Conservation (phyloP, 208 protist genomes). For the Leishmania mexicana region DNA sequence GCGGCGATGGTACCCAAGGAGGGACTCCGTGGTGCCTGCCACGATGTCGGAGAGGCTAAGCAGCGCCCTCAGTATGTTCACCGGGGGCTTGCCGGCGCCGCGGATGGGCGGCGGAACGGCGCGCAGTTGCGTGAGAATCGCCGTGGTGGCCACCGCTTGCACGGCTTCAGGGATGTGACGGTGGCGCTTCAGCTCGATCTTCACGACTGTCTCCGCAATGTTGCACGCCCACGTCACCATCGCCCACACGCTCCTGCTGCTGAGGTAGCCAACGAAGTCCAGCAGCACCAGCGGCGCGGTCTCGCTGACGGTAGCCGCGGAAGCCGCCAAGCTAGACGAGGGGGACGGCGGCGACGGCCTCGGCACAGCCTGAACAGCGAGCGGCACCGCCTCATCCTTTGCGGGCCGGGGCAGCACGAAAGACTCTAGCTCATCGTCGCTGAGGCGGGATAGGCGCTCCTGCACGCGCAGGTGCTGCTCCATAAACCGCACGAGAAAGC, state of each 20-base stretch:
- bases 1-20: conserved; percentile 63
- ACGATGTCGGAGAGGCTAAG: conserved; percentile 62
- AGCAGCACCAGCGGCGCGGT: conserved; percentile 58
- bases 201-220: conserved; percentile 62
- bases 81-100: conserved; percentile 16
- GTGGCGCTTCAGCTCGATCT: conserved; percentile 47
- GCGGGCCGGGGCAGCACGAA: not conserved
- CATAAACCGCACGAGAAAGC: conserved; percentile 67
- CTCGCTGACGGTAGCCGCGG: conserved; percentile 22
- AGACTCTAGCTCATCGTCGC: conserved; percentile 27
- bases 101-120: conserved; percentile 35
- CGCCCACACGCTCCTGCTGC: conserved; percentile 53
- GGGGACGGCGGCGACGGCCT: not conserved
- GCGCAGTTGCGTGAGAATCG: conserved; percentile 74
- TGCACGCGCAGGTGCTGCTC: conserved; percentile 67
- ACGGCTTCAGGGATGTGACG: conserved; percentile 34
- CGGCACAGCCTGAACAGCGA: conserved; percentile 18
- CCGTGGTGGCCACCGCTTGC: conserved; percentile 32
- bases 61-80: conserved; percentile 35
- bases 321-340: not conserved
- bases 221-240: conserved; percentile 71
- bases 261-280: conserved; percentile 72
- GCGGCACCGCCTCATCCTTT: not conserved
- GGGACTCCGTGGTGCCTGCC: conserved; percentile 33
- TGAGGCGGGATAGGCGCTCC: conserved; percentile 39